Percentiles rank a stretch among this genome's conserved stretches.
These are phyloP conservation scores for Citrullus mucosospermus DNA, from an alignment of 306 rosid species.

Conservation along the genomic window DNA sequence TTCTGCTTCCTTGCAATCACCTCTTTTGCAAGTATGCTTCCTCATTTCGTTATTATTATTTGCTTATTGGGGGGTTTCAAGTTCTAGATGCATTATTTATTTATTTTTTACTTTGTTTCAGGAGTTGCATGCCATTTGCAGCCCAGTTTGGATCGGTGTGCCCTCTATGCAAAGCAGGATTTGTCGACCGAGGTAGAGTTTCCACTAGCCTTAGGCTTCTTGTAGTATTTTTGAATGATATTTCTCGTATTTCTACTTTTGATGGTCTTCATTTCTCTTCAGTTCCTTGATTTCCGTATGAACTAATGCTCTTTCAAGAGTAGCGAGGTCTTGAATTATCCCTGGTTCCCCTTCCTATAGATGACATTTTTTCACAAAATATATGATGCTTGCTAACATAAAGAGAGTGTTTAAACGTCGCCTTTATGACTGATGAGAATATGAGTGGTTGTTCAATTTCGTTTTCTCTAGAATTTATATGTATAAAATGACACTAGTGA, in stretches of 20 bases:
- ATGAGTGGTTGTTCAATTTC: neutral
- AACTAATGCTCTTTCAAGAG: neutral
- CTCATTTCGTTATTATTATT: neutral
- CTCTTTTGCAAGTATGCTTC: constrained; percentile 63
- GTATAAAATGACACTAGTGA: neutral
- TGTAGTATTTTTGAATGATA: neutral
- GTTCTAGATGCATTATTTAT: neutral
- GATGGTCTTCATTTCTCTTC: neutral
- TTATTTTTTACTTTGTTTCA: constrained; percentile 11
- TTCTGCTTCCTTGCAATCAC: constrained; percentile 79
- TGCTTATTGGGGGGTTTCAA: neutral
- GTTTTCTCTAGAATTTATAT: neutral
- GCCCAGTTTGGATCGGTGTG: constrained; percentile 31
- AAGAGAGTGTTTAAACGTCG: neutral
- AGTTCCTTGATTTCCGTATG: neutral
- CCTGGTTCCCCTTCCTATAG: neutral
- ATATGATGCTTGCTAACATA: neutral
- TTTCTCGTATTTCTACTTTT: neutral
- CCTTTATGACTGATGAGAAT: neutral
- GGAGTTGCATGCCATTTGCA: constrained; percentile 35
- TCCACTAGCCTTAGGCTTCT: neutral
- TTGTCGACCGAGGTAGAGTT: constrained; percentile 25
- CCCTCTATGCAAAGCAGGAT: constrained; percentile 43
- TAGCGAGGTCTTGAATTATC: neutral
- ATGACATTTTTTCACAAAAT: neutral